Conservation (phyloP, 306 rosid genomes). For the Mimosa bimucronata region DNA sequence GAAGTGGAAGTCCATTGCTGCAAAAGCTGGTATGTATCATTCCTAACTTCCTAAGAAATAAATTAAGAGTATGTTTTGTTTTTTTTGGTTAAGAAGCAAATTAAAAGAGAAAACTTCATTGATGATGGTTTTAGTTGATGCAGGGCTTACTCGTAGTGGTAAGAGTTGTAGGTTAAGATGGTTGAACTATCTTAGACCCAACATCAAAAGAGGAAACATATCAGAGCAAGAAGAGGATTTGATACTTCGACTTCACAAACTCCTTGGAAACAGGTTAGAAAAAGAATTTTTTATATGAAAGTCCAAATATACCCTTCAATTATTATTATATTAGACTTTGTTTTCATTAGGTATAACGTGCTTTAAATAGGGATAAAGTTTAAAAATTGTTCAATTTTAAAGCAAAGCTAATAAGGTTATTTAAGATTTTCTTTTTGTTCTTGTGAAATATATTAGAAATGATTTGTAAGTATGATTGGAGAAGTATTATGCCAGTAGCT, state of each 20-base stretch:
- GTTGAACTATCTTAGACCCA: constrained; percentile 13
- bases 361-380: too few species aligned
- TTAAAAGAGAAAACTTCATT: neutral
- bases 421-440: too few species aligned
- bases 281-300: too few species aligned
- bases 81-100: neutral
- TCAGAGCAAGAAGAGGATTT: constrained; percentile 50
- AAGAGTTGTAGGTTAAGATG: constrained; percentile 6
- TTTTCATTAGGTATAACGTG: too few species aligned
- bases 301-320: too few species aligned
- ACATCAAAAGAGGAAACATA: constrained; percentile 5
- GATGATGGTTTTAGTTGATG: constrained; percentile 14
- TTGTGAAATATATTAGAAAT: too few species aligned
- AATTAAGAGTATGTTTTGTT: neutral
- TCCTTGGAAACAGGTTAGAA: constrained; percentile 55
- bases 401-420: too few species aligned
- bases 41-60: neutral
- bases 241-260: constrained; percentile 42
- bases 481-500: too few species aligned
- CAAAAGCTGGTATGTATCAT: constrained; percentile 56
- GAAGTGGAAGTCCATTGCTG: constrained; percentile 58
- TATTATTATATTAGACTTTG: too few species aligned
- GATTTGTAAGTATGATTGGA: too few species aligned
- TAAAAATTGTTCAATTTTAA: too few species aligned
- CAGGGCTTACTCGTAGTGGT: constrained; percentile 47